Evolutionary conservation across 768 basidiomycete species (phyloP), one percentile per base, ranked within the genome.

Genomic region (Gloeophyllum trabeum): DNA sequence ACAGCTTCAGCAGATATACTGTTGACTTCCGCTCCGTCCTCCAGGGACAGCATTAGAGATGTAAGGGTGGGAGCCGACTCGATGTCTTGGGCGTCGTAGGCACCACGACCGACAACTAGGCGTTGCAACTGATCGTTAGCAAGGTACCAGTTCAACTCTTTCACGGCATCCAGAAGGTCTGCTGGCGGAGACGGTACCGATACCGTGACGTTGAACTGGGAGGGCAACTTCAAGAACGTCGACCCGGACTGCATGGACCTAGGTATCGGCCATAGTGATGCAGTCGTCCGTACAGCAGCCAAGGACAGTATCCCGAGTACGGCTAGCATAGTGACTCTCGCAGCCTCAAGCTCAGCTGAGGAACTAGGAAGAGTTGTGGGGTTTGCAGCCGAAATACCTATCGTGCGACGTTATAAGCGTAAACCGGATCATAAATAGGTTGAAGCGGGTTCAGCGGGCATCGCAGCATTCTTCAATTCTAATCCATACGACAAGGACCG

Each of bases 51-150:
- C 7, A 43, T 46, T 19, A 71, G 50, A 1, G 48, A 51, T 5
- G 24, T 10, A 14, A 70, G 50, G 0, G 44, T 35, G 2, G 43
- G 34, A 1, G 65, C 67, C 5, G 35, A 10, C 6, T 43, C 7
- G 36, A 70, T 40, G 2, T 54, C 46, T 3, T 52, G 28, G 0
- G 49, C 48, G 43, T 67, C 62, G 30, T 51, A 54, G 13, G 57
- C 50, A 1, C 61, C 64, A 12, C 68, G 60, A 3, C 66, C 65
- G 22, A 67, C 58, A 46, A 67, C 61, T 23, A 70, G 61, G 30
- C 61, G 59, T 18, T 63, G 54, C 13, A 67, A 60, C 40, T 54
- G 55, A 48, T 70, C 68, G 22, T 54, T 57, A 6, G 46, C 30
- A 26, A 70, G 51, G 44, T 63, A 55, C 16, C 44, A 52, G 37